Conservation (phyloP, 345 rosid species). For the Toxicodendron radicans region DNA sequence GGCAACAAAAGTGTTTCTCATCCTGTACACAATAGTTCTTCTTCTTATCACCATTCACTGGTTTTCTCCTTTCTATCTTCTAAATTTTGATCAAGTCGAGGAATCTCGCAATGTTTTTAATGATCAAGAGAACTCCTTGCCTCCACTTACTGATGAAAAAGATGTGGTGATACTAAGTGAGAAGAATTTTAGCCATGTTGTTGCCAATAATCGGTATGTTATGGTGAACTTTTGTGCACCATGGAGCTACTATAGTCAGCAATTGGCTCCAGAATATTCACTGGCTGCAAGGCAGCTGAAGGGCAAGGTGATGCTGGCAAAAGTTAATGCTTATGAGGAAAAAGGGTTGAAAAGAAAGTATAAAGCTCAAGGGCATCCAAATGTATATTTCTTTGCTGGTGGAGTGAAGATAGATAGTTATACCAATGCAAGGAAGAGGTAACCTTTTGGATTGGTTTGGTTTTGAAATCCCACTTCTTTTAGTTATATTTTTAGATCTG, state of each 20-base stretch:
- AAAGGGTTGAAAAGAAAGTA: background rate
- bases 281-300: constrained; percentile 31
- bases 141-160: constrained; percentile 8
- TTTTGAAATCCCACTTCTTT: background rate
- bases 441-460: background rate
- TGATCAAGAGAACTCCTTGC: background rate
- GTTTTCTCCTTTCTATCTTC: no score
- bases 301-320: constrained; percentile 27
- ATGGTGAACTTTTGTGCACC: constrained; percentile 27
- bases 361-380: constrained; percentile 9
- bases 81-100: no score
- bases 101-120: no score
- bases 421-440: constrained; percentile 14
- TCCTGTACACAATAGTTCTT: no score
- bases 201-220: constrained; percentile 19
- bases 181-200: constrained; percentile 21
- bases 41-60: no score
- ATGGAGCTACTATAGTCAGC: constrained; percentile 18
- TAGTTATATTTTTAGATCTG: background rate
- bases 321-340: constrained; percentile 5
- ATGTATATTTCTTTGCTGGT: constrained; percentile 14
- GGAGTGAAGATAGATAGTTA: constrained; percentile 7
- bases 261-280: constrained; percentile 22
- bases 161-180: constrained; percentile 19
- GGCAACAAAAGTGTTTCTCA: no score